phyloP scores from a whole-genome alignment of 345 rosid species.

The Populus ilicifolia region DNA sequence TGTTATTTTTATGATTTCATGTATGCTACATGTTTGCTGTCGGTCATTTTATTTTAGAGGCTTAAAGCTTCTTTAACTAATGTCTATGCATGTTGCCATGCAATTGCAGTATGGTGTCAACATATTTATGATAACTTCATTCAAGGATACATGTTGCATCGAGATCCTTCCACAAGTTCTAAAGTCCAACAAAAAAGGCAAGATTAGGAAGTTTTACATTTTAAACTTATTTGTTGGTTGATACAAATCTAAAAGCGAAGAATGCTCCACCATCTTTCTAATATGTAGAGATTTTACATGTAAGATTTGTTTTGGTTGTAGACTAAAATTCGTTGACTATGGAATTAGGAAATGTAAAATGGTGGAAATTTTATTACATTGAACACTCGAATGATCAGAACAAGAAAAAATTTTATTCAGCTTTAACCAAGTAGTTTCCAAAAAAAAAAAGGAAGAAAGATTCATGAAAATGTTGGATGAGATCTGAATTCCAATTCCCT shows the following conservation, averaged over 20 bases:
- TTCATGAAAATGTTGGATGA: not conserved
- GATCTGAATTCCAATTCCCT: not conserved
- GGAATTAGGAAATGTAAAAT: not conserved
- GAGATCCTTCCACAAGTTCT: constrained; percentile 71
- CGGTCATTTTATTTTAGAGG: not conserved
- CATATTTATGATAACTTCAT: constrained; percentile 84
- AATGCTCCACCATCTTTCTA: not conserved
- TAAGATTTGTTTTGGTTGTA: not conserved
- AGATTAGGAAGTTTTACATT: constrained; percentile 9
- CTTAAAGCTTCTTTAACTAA: not conserved
- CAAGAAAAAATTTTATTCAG: not conserved
- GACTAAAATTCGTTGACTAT: too few relatives aligned
- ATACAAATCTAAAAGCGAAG: not conserved
- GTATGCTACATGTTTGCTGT: not conserved
- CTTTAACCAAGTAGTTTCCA: not conserved
- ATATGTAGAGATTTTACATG: not conserved
- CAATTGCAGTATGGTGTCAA: constrained; percentile 74
- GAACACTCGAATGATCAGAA: not conserved
- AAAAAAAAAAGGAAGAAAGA: too few relatives aligned
- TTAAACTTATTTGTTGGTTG: not conserved
- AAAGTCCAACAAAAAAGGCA: constrained; percentile 67
- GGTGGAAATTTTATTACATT: too few relatives aligned
- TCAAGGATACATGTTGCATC: constrained; percentile 81
- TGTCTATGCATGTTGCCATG: not conserved
- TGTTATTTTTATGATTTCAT: not conserved